phyloP scores from a whole-genome alignment of 495 filamentous ascomycete genomes.

The Aspergillus nanangensis region DNA sequence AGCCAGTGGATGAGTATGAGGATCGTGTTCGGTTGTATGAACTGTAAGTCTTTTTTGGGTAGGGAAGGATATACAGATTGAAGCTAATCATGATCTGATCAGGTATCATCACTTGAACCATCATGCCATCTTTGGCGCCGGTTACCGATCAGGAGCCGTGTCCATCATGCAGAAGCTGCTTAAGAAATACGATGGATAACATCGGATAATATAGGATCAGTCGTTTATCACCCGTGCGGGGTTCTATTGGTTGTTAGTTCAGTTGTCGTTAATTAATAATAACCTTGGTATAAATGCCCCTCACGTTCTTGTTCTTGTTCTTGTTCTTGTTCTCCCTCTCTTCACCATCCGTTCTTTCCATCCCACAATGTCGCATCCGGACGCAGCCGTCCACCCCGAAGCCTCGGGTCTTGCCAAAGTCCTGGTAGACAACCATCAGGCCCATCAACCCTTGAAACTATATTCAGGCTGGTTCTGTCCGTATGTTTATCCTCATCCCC shows the following conservation, averaged over 20 bases:
- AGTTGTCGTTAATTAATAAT: too few species aligned
- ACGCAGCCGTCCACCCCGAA: conserved; percentile 46
- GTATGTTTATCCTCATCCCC: conserved; percentile 27
- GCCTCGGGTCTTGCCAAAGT: conserved; percentile 48
- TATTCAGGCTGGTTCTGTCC: conserved; percentile 61
- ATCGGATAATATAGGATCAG: not conserved
- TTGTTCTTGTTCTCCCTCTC: not conserved
- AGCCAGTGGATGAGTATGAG: conserved; percentile 79
- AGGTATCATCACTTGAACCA: conserved; percentile 93
- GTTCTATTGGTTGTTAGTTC: not conserved
- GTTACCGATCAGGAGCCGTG: conserved; percentile 68
- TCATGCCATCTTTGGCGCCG: conserved; percentile 75
- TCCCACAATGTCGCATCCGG: conserved; percentile 25
- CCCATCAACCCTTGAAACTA: conserved; percentile 52
- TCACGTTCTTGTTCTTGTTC: not conserved
- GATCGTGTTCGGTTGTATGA: conserved; percentile 79
- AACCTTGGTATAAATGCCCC: too few species aligned
- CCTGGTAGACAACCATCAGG: conserved; percentile 44
- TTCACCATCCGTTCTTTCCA: not conserved
- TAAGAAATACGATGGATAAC: conserved; percentile 53
- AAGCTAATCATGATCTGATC: too few species aligned
- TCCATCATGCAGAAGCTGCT: conserved; percentile 69
- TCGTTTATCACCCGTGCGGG: not conserved
- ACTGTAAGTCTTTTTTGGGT: conserved; percentile 54
- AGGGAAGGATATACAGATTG: too few species aligned